These are phyloP conservation scores for Pyrenophora seminiperda DNA, from an alignment of 2,329 filamentous ascomycete species.

Conservation along the genomic window DNA sequence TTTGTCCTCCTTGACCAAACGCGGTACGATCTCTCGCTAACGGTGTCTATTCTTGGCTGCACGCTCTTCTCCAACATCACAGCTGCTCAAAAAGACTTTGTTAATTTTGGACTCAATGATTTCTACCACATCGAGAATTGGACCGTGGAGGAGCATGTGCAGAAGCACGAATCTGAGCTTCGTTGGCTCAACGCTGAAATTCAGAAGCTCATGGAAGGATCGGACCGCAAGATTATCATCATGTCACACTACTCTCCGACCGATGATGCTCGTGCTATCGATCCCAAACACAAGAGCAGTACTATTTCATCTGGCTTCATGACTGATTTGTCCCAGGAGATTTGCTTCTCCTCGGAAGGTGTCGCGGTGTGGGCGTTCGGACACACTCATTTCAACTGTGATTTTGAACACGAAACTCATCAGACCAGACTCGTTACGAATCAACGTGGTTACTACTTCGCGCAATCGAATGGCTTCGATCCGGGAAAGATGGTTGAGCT, in stretches of 20 bases:
- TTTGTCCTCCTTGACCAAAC: constrained; percentile 49
- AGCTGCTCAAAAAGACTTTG: constrained; percentile 41
- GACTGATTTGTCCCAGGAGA: constrained; percentile 47
- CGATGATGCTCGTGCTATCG: constrained; percentile 36
- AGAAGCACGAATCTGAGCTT: constrained; percentile 48
- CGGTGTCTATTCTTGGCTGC: constrained; percentile 53
- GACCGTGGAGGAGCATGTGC: constrained; percentile 46
- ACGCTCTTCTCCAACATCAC: constrained; percentile 58
- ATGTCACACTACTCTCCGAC: constrained; percentile 54
- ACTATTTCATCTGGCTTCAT: constrained; percentile 45
- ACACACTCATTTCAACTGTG: constrained; percentile 57
- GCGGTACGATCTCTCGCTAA: constrained; percentile 46
- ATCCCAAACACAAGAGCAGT: constrained; percentile 42
- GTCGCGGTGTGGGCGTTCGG: constrained; percentile 57
- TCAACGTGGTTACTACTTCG: constrained; percentile 49
- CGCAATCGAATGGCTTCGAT: constrained; percentile 10
- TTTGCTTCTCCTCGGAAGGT: constrained; percentile 42
- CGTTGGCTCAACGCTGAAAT: constrained; percentile 52
- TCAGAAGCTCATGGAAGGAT: constrained; percentile 19
- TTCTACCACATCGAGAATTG: constrained; percentile 43
- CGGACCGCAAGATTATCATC: constrained; percentile 42
- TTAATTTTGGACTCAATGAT: constrained; percentile 57
- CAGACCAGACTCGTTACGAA: constrained; percentile 46
- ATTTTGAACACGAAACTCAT: constrained; percentile 22
- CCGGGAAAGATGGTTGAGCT: not conserved